Conservation (phyloP, 768 basidiomycete genomes). For the Naganishia vaughanmartiniae region DNA sequence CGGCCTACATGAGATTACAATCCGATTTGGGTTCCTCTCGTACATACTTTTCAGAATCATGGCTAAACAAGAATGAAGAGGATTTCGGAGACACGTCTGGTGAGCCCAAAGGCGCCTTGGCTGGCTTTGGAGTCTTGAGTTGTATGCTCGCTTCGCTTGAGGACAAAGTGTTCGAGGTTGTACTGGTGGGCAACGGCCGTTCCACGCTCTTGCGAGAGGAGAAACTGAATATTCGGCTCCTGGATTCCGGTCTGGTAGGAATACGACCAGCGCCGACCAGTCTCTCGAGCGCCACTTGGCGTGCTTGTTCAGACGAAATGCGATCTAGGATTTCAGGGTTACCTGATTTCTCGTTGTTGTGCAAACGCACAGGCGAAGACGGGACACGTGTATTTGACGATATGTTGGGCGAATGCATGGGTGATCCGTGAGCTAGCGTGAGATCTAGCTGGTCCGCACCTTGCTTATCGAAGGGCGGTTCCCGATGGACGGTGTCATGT, state of each 20-base stretch:
- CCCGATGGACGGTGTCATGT: background rate
- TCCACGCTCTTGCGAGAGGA: slow-evolving; percentile 1
- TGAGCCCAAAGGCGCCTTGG: background rate
- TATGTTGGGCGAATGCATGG: background rate
- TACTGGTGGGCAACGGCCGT: background rate
- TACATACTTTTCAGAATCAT: background rate
- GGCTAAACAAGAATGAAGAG: background rate
- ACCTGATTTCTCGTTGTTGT: background rate
- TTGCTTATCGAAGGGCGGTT: background rate
- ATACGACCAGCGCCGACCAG: background rate
- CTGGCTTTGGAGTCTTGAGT: background rate
- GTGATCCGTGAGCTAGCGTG: background rate
- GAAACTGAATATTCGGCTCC: background rate
- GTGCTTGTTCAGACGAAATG: background rate
- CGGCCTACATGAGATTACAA: slow-evolving; percentile 16
- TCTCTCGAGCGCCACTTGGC: background rate
- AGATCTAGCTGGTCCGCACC: background rate
- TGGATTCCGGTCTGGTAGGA: background rate
- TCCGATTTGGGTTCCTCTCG: slow-evolving; percentile 3
- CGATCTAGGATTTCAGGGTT: background rate
- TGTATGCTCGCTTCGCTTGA: slow-evolving; percentile 3
- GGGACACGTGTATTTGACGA: background rate
- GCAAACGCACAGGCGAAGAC: background rate
- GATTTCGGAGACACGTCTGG: background rate
- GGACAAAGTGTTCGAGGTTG: background rate